Percentiles rank a stretch among this genome's conserved stretches.
Evolutionary conservation across 257 asterid genomes (phyloP).

Genomic region (Echites panduratus): DNA sequence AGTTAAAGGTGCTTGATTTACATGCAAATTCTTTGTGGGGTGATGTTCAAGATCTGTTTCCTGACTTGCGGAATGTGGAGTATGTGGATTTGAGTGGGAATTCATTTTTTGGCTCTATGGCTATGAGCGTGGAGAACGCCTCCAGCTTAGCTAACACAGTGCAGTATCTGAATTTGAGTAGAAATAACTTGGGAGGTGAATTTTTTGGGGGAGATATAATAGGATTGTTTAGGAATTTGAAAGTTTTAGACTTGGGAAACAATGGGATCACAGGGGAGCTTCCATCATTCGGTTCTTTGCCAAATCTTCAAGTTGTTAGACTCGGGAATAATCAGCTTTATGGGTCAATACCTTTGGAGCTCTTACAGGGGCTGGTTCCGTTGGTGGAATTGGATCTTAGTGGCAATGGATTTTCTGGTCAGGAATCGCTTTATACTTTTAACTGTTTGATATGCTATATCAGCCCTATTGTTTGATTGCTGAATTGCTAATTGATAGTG

Average conservation of each 20-base stretch:
- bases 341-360: conserved; percentile 56
- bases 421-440: conserved; percentile 12
- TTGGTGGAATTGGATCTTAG: conserved; percentile 78
- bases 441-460: not conserved
- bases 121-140: conserved; percentile 42
- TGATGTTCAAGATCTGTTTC: conserved; percentile 41
- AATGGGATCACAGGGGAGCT: conserved; percentile 58
- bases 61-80: conserved; percentile 58
- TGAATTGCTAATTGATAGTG: not conserved
- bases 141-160: conserved; percentile 69
- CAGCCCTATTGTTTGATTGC: not conserved
- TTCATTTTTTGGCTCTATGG: conserved; percentile 49
- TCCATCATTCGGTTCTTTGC: conserved; percentile 47
- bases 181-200: conserved; percentile 52
- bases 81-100: conserved; percentile 74
- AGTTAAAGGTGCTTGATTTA: conserved; percentile 70
- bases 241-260: conserved; percentile 61
- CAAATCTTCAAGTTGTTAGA: conserved; percentile 51
- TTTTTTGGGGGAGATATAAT: conserved; percentile 46
- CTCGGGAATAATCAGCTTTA: conserved; percentile 56
- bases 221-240: conserved; percentile 53
- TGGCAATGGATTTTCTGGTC: conserved; percentile 72
- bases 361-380: conserved; percentile 56
- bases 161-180: conserved; percentile 55
- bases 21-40: conserved; percentile 55